Conservation (phyloP, 805 yeast species). For the Pichia nakasei region DNA sequence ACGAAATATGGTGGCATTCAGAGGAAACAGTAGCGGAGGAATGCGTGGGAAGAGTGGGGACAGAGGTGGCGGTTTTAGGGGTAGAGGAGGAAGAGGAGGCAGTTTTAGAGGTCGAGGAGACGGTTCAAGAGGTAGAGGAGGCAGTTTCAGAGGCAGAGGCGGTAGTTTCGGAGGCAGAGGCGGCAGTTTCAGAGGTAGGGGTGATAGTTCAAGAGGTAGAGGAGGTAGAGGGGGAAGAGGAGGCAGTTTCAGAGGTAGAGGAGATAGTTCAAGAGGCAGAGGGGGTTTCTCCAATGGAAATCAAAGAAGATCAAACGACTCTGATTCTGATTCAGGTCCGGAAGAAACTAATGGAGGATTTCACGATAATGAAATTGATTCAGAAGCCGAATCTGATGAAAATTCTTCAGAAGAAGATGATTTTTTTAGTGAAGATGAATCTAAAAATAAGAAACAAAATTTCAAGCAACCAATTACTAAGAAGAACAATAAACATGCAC, state of each 20-base stretch:
- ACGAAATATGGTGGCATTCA: background rate
- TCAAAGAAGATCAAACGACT: conserved; percentile 1
- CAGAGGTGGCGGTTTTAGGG: background rate
- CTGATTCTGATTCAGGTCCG: conserved; percentile 18
- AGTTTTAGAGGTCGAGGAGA: too few species aligned
- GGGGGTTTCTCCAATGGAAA: background rate
- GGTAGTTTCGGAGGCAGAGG: background rate
- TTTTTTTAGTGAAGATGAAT: conserved; percentile 29
- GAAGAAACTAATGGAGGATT: conserved; percentile 16
- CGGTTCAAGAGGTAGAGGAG: background rate
- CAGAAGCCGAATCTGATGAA: conserved; percentile 8
- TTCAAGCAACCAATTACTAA: conserved; percentile 19
- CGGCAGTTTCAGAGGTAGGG: background rate
- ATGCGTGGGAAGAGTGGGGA: background rate
- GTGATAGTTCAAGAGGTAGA: background rate
- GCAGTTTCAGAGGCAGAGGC: background rate
- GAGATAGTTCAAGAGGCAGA: background rate
- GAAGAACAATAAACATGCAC: conserved; percentile 80
- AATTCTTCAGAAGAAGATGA: conserved; percentile 21
- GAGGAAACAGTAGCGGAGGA: background rate
- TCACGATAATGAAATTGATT: conserved; percentile 6
- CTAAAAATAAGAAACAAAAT: conserved; percentile 19
- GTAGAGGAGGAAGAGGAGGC: too few species aligned
- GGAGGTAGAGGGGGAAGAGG: background rate
- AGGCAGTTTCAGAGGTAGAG: too few species aligned